Conservation (phyloP, 169 alveolate species). For the Plasmodium fragile region DNA sequence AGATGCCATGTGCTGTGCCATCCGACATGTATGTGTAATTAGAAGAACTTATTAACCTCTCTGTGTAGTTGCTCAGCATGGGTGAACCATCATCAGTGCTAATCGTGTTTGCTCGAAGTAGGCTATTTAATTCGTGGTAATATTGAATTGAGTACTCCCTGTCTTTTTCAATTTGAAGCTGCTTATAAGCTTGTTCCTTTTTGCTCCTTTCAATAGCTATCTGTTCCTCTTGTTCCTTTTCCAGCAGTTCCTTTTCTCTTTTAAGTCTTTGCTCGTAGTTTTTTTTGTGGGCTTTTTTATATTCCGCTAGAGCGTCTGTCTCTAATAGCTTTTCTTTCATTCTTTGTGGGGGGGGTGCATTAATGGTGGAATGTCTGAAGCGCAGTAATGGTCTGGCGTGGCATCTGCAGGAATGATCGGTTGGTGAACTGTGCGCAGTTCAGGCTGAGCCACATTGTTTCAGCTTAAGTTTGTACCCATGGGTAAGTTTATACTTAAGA, state of each 20-base stretch:
- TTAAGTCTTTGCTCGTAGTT: slow-evolving; percentile 51
- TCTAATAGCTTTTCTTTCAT: slow-evolving; percentile 32
- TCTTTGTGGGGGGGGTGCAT: background rate
- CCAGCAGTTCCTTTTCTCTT: slow-evolving; percentile 39
- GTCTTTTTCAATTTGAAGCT: slow-evolving; percentile 64
- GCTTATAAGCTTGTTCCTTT: slow-evolving; percentile 63
- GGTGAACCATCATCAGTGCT: background rate
- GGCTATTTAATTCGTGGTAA: slow-evolving; percentile 51
- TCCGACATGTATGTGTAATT: slow-evolving; percentile 27
- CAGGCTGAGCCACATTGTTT: background rate
- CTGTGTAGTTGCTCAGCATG: slow-evolving; percentile 45
- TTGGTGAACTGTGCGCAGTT: background rate
- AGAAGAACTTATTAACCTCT: slow-evolving; percentile 49
- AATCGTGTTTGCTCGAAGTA: slow-evolving; percentile 5
- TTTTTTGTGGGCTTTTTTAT: slow-evolving; percentile 45
- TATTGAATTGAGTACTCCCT: slow-evolving; percentile 65
- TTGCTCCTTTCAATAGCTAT: slow-evolving; percentile 11
- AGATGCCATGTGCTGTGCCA: slow-evolving; percentile 1
- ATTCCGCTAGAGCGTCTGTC: slow-evolving; percentile 41
- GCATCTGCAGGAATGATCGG: background rate
- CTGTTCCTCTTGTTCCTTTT: slow-evolving; percentile 20
- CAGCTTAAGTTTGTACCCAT: background rate
- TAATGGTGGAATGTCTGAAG: background rate
- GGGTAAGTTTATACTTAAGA: background rate
- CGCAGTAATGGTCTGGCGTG: background rate